These are phyloP conservation scores for Rhizopus microsporus DNA, from an alignment of 371 early-diverging fungal species.

Conservation along the genomic window DNA sequence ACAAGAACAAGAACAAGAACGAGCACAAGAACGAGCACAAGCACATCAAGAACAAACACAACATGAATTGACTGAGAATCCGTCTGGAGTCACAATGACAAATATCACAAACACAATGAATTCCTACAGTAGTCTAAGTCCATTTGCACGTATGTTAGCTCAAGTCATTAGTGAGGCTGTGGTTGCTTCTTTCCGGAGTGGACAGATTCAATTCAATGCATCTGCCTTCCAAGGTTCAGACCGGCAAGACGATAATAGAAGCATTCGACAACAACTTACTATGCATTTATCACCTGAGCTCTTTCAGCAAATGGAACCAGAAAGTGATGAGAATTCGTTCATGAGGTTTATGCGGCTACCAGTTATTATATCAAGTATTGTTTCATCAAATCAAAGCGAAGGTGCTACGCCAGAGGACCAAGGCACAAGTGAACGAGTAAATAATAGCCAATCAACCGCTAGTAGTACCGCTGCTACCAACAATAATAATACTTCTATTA, in stretches of 20 bases:
- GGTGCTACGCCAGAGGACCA: no score
- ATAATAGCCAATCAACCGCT: no score
- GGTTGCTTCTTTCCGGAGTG: slow-evolving; percentile 20
- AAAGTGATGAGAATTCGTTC: slow-evolving; percentile 19
- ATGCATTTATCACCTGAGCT: slow-evolving; percentile 28
- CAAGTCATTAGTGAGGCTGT: slow-evolving; percentile 28
- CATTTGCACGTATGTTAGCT: slow-evolving; percentile 25
- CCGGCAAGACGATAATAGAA: neutral
- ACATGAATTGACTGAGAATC: neutral
- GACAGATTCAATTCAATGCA: slow-evolving; percentile 7
- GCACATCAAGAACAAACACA: neutral
- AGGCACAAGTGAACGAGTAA: no score
- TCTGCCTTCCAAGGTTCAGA: neutral
- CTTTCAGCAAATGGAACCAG: slow-evolving; percentile 27
- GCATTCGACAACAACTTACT: slow-evolving; percentile 15
- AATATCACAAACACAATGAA: neutral
- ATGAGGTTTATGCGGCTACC: slow-evolving; percentile 25
- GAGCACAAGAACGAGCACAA: neutral
- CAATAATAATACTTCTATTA: neutral
- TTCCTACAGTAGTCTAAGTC: slow-evolving; percentile 2
- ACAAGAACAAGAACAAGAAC: neutral
- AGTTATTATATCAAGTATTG: slow-evolving; percentile 13
- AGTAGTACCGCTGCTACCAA: neutral
- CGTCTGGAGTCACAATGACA: neutral
- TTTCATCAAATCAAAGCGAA: neutral